phyloP scores from a whole-genome alignment of 2,329 filamentous ascomycete genomes.

The Aureobasidium sp. region DNA sequence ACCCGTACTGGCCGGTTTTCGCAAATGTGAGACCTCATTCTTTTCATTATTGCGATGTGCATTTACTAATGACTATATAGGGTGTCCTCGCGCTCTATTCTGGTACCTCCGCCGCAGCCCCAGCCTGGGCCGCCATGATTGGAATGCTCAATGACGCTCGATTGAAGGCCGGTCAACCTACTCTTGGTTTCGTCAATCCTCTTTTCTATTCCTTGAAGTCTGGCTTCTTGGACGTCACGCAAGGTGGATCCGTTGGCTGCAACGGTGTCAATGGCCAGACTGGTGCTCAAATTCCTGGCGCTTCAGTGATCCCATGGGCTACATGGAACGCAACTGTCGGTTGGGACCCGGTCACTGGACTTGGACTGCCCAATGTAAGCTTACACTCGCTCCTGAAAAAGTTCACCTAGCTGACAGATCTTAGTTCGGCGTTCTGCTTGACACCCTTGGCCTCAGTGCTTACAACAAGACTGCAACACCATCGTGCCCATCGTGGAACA shows the following conservation, averaged over 20 bases:
- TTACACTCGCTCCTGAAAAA: too few species aligned
- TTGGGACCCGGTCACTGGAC: constrained; percentile 29
- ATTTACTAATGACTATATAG: neutral
- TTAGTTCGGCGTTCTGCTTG: constrained; percentile 15
- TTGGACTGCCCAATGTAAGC: constrained; percentile 21
- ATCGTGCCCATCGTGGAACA: constrained; percentile 21
- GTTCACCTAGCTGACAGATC: too few species aligned
- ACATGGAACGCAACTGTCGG: constrained; percentile 17
- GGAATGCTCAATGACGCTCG: constrained; percentile 56
- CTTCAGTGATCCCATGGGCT: constrained; percentile 10
- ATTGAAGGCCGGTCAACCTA: constrained; percentile 40
- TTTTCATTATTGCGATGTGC: too few species aligned
- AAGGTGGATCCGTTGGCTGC: constrained; percentile 31
- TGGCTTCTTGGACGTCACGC: constrained; percentile 40
- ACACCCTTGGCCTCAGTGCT: neutral
- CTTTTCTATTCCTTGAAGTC: constrained; percentile 31
- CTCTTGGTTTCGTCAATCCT: constrained; percentile 51
- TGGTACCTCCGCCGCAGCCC: constrained; percentile 28
- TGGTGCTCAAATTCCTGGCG: constrained; percentile 22
- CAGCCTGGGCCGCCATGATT: constrained; percentile 50
- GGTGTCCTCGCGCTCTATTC: constrained; percentile 31
- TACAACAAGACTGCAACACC: constrained; percentile 1
- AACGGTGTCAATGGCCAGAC: constrained; percentile 12
- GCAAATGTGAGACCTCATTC: constrained; percentile 24
- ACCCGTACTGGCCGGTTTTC: constrained; percentile 35